Evolutionary conservation across 139 green algal genomes (phyloP).

Genomic region (Diplosphaera chodatii): DNA sequence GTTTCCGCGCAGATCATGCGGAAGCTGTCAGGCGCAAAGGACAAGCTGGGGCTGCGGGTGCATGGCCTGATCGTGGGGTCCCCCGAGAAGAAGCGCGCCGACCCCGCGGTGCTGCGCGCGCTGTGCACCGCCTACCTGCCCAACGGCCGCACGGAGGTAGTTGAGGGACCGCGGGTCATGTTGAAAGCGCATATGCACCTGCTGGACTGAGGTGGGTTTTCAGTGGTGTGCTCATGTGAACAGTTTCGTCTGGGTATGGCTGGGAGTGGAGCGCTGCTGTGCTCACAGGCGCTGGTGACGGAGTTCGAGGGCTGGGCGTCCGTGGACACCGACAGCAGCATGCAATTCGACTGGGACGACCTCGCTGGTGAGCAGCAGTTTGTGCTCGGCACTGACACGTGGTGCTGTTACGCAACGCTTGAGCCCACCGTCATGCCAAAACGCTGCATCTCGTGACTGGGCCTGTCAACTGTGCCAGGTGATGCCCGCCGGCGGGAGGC

Average conservation of each 20-base stretch:
- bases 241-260: too few relatives aligned
- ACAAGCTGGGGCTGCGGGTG: constrained; percentile 73
- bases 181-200: too few relatives aligned
- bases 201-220: too few relatives aligned
- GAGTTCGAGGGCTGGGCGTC: constrained; percentile 66
- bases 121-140: constrained; percentile 70
- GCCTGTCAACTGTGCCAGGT: too few relatives aligned
- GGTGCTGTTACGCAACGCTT: too few relatives aligned
- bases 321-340: constrained; percentile 42
- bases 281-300: constrained; percentile 53
- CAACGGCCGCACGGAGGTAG: constrained; percentile 53
- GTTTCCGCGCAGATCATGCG: constrained; percentile 61
- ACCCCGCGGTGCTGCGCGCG: constrained; percentile 70
- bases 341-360: constrained; percentile 75
- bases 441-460: too few relatives aligned
- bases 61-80: constrained; percentile 74
- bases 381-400: too few relatives aligned
- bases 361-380: constrained; percentile 28
- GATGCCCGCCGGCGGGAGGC: constrained; percentile 54
- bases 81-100: constrained; percentile 70
- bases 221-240: too few relatives aligned
- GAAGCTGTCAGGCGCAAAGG: constrained; percentile 70
- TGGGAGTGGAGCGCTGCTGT: too few relatives aligned
- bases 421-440: constrained; percentile 27
- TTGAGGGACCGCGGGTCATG: too few relatives aligned